Conservation (phyloP, 805 yeast genomes). For the Candida saitoana region DNA sequence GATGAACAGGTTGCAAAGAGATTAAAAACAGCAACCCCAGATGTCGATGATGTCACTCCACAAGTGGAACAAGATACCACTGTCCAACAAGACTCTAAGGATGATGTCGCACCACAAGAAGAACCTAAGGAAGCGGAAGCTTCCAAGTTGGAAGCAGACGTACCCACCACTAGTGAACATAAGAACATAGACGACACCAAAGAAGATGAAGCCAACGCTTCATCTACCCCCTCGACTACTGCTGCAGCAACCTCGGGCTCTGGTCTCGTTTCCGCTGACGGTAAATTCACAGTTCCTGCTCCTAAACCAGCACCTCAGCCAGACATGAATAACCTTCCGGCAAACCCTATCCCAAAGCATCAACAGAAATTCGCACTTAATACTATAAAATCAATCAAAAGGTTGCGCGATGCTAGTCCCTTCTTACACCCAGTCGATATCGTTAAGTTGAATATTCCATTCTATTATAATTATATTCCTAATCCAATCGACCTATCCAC, state of each 20-base stretch:
- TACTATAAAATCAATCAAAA: slow-evolving; percentile 77
- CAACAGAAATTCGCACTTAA: slow-evolving; percentile 77
- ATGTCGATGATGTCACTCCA: slow-evolving; percentile 5
- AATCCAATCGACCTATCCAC: slow-evolving; percentile 94
- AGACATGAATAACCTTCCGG: slow-evolving; percentile 65
- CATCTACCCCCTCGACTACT: slow-evolving; percentile 5
- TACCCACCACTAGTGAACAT: neutral
- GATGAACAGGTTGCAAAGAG: neutral
- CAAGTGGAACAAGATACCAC: neutral
- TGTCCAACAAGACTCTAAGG: neutral
- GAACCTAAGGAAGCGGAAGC: neutral
- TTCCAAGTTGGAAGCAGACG: neutral
- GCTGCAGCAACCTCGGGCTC: slow-evolving; percentile 6
- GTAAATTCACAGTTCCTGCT: slow-evolving; percentile 47
- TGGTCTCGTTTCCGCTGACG: slow-evolving; percentile 11
- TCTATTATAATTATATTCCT: slow-evolving; percentile 76
- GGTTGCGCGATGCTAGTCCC: slow-evolving; percentile 90
- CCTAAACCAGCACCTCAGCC: slow-evolving; percentile 75
- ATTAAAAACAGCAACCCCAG: slow-evolving; percentile 3
- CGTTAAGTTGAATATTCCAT: slow-evolving; percentile 82
- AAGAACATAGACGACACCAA: neutral
- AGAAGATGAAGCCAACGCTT: neutral
- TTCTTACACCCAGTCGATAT: slow-evolving; percentile 88
- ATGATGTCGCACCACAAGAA: slow-evolving; percentile 1
- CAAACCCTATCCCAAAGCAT: slow-evolving; percentile 69